Evolutionary conservation across 345 rosid species (phyloP), one percentile per base, ranked within the genome.

Genomic region (Acer negundo): DNA sequence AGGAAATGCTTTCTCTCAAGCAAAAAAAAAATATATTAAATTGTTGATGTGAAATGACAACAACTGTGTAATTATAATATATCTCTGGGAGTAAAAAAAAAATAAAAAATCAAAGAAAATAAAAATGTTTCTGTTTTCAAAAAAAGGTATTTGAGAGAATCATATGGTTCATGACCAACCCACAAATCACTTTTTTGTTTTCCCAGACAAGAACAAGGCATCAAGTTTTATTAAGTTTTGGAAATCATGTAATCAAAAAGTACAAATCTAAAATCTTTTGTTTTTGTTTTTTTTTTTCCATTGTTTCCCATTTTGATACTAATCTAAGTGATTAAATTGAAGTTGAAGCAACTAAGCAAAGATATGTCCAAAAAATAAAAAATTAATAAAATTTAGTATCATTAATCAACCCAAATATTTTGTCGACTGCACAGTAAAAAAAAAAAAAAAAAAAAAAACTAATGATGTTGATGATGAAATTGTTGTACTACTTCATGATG

Each of bases 171-270:
- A 71, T 78, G 73, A 71, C 75, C 40, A 62, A 64, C 74, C 69
- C 56, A 40, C 62, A 7, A 12, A 49, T 53, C 69, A 61, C 75
- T 79, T 79, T 78, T 80, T 62, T 12, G 58, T 66, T 85, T 83
- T 67, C 81, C 80, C 58, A 74, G 72, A 49, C 63, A 75, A 26
- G 61, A 67, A 67, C 69, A 49, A 28, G 46, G 4, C 44, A 10
- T 22, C 55, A 12, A 17, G 22, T 51, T 69, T 66, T 38, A 73
- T 73, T 38, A 73, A 73, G 31, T 59, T 63, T 35, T 47, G 44
- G 56, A 73, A 20, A 73, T 73, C 76, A 42, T 42, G 2, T 23
- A 22, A 61, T 61, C 67, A 22, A 59, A 35, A 20, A 73, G 67
- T 73, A 61, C 76, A 73, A 62, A 69, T 59, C 22, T 67, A 65